Evolutionary conservation across 768 basidiomycete species (phyloP).

Genomic region (Suillus variegatus): DNA sequence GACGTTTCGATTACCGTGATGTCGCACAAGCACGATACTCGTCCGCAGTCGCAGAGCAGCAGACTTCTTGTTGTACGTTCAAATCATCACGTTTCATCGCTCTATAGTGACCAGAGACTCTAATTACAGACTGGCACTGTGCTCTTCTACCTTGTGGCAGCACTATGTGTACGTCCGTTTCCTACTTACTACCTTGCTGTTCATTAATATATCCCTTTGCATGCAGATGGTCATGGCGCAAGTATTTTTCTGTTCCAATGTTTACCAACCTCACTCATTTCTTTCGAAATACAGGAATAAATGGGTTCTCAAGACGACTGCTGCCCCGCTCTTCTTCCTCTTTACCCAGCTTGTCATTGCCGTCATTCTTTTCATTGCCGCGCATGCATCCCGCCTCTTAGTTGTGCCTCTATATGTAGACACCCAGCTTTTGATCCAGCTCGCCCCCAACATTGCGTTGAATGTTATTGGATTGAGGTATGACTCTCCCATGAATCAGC

Average conservation of each 20-base stretch:
- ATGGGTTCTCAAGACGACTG: slow-evolving; percentile 83
- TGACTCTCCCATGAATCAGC: slow-evolving; percentile 7
- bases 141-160: slow-evolving; percentile 86
- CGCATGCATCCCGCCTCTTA: slow-evolving; percentile 62
- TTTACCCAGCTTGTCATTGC: slow-evolving; percentile 81
- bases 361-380: slow-evolving; percentile 68
- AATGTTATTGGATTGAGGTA: slow-evolving; percentile 87
- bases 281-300: slow-evolving; percentile 60
- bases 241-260: slow-evolving; percentile 13
- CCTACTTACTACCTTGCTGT: slow-evolving; percentile 1
- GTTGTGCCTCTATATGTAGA: slow-evolving; percentile 70
- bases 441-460: slow-evolving; percentile 72
- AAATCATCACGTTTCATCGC: background rate
- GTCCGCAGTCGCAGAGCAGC: slow-evolving; percentile 28
- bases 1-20: slow-evolving; percentile 13
- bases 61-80: slow-evolving; percentile 34
- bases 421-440: slow-evolving; percentile 62
- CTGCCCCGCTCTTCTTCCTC: slow-evolving; percentile 84
- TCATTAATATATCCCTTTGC: slow-evolving; percentile 5
- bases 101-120: slow-evolving; percentile 7
- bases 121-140: slow-evolving; percentile 66
- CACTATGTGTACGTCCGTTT: slow-evolving; percentile 66
- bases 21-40: slow-evolving; percentile 28
- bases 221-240: slow-evolving; percentile 90
- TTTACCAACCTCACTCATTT: slow-evolving; percentile 13